phyloP scores from a whole-genome alignment of 192 early-diverging fungal genomes.

The Linnemannia schmuckeri region DNA sequence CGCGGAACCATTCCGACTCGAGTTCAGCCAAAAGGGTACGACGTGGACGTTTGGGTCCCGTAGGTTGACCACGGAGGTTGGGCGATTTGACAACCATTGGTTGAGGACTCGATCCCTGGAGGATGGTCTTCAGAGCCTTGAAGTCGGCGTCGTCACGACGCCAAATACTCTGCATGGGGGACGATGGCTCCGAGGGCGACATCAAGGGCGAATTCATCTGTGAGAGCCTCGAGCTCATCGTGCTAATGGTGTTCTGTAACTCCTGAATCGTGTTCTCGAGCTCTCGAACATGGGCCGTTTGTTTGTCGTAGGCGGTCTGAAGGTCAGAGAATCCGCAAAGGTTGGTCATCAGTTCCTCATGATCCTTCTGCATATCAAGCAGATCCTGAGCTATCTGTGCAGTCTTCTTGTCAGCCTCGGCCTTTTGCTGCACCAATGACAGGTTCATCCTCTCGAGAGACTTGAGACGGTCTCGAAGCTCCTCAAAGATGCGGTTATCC shows the following conservation, averaged over 20 bases:
- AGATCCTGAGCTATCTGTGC: conserved; percentile 35
- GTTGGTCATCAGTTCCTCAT: conserved; percentile 32
- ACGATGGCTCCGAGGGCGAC: conserved; percentile 43
- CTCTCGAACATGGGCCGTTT: conserved; percentile 35
- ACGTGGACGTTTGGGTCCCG: conserved; percentile 13
- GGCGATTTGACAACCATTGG: conserved; percentile 42
- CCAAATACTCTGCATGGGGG: conserved; percentile 43
- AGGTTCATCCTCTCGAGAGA: conserved; percentile 47
- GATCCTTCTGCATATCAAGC: conserved; percentile 25
- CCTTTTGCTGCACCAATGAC: conserved; percentile 27
- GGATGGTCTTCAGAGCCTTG: conserved; percentile 50
- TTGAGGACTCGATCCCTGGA: conserved; percentile 33
- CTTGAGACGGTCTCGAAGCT: conserved; percentile 42
- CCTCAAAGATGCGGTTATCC: conserved; percentile 53
- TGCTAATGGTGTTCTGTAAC: conserved; percentile 36
- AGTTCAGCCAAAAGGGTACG: conserved; percentile 64
- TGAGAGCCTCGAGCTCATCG: conserved; percentile 43
- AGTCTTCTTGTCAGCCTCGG: conserved; percentile 37
- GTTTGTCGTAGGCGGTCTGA: conserved; percentile 28
- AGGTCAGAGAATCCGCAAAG: conserved; percentile 26
- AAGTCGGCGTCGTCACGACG: conserved; percentile 39
- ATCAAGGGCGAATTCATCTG: conserved; percentile 51
- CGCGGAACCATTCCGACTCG: conserved; percentile 64
- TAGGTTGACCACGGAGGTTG: conserved; percentile 28
- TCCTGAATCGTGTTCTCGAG: conserved; percentile 42